Evolutionary conservation across 192 early-diverging fungal genomes (phyloP).

Genomic region (Coemansia sp.): DNA sequence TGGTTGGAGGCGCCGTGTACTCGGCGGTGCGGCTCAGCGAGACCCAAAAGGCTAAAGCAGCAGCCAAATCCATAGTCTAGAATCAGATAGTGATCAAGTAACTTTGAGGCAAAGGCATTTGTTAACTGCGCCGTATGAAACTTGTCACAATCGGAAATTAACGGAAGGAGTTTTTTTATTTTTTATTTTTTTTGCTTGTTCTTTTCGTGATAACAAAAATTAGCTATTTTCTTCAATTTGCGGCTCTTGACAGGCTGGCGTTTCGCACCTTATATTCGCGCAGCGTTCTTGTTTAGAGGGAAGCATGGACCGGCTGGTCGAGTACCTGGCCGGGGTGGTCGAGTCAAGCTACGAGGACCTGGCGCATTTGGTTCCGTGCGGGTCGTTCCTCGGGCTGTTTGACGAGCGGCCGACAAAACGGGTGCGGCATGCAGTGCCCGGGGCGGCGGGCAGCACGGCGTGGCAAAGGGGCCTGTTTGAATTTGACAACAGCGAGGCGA

Average conservation of each 20-base stretch:
- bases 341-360: conserved; percentile 52
- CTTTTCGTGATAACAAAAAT: not conserved
- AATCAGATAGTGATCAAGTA: too few species aligned
- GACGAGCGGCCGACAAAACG: conserved; percentile 52
- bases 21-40: conserved; percentile 15
- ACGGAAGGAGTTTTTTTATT: not conserved
- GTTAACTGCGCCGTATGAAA: not conserved
- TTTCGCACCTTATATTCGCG: not conserved
- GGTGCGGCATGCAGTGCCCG: conserved; percentile 2
- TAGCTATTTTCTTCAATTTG: not conserved
- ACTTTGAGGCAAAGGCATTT: too few species aligned
- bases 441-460: not conserved
- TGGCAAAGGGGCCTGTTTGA: conserved; percentile 17
- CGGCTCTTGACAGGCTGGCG: not conserved
- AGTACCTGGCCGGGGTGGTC: conserved; percentile 36
- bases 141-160: not conserved
- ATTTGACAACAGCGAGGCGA: conserved; percentile 48
- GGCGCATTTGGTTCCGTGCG: conserved; percentile 46
- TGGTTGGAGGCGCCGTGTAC: conserved; percentile 27
- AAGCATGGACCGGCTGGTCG: conserved; percentile 33
- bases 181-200: conserved; percentile 4
- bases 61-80: not conserved
- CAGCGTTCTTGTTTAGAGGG: not conserved
- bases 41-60: not conserved
- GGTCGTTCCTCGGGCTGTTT: conserved; percentile 49